Percentiles rank a stretch among this genome's conserved stretches.
Conservation (phyloP, 345 rosid genomes). For the Hibiscus mutabilis region DNA sequence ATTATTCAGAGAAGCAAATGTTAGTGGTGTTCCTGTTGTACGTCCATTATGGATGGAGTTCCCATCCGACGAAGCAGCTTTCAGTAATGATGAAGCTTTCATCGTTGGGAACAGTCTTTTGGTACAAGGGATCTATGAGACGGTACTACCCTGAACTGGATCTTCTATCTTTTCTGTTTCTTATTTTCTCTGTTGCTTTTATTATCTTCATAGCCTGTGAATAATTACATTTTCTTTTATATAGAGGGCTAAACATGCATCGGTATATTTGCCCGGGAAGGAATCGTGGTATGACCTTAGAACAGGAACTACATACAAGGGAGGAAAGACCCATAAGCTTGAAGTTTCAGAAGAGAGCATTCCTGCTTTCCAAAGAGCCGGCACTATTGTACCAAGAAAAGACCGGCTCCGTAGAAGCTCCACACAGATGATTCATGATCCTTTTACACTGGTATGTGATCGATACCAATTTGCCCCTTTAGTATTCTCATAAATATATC, state of each 20-base stretch:
- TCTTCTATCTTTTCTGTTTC: neutral
- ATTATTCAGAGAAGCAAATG: conserved; percentile 90
- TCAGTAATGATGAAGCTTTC: conserved; percentile 86
- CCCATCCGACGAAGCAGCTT: conserved; percentile 80
- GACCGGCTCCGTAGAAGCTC: conserved; percentile 90
- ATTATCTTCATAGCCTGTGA: neutral
- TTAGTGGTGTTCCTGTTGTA: conserved; percentile 70
- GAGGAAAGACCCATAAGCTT: conserved; percentile 67
- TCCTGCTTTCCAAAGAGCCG: conserved; percentile 96
- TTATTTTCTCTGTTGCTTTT: conserved; percentile 2
- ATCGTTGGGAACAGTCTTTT: conserved; percentile 88
- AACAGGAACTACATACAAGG: conserved; percentile 57
- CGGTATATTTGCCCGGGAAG: conserved; percentile 87
- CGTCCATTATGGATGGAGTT: conserved; percentile 99
- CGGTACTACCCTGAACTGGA: conserved; percentile 38
- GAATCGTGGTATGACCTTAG: conserved; percentile 83
- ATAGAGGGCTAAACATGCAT: conserved; percentile 63
- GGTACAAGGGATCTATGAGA: conserved; percentile 87
- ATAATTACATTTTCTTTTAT: conserved; percentile 10
- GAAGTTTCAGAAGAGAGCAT: conserved; percentile 73
- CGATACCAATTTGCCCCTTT: neutral
- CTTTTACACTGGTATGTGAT: conserved; percentile 78
- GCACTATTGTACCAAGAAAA: conserved; percentile 87
- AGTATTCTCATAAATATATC: neutral
- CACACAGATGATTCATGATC: conserved; percentile 88